A percentile compares a stretch with the other conserved stretches of the same genome.
These are phyloP conservation scores for Boletus vinaceobasis DNA, from an alignment of 768 basidiomycete genomes.

Conservation along the genomic window DNA sequence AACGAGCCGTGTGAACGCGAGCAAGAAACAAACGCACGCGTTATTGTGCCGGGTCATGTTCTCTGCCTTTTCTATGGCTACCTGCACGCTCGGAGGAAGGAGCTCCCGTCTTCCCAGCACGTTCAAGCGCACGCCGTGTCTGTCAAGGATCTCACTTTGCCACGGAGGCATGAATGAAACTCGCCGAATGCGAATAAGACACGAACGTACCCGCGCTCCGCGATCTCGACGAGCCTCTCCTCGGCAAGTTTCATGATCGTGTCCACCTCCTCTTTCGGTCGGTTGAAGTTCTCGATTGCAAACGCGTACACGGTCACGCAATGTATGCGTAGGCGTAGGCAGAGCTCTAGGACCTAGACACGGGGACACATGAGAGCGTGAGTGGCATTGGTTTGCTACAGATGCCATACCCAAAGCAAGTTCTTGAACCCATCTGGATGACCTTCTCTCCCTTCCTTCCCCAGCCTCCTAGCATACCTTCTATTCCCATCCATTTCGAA, in stretches of 20 bases:
- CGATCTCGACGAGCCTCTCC: conserved; percentile 73
- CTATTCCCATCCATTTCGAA: conserved; percentile 99
- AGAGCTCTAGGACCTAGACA: conserved; percentile 79
- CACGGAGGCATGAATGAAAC: not conserved
- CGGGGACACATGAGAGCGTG: not conserved
- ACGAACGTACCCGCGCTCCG: conserved; percentile 67
- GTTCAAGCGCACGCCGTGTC: conserved; percentile 81
- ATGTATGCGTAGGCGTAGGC: conserved; percentile 70
- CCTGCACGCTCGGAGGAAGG: conserved; percentile 74
- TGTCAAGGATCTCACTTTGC: conserved; percentile 72
- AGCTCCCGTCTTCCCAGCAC: conserved; percentile 73
- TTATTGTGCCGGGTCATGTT: conserved; percentile 70
- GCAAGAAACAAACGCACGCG: conserved; percentile 40
- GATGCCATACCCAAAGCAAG: conserved; percentile 68
- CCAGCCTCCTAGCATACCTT: conserved; percentile 73
- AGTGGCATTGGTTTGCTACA: not conserved
- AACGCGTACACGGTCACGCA: conserved; percentile 98
- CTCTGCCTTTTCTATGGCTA: conserved; percentile 69
- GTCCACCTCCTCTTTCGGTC: conserved; percentile 80
- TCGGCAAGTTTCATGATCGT: conserved; percentile 85
- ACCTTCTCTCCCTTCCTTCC: conserved; percentile 68
- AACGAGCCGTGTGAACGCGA: not conserved
- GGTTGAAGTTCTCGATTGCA: conserved; percentile 94
- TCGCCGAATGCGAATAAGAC: not conserved
- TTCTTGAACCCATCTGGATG: conserved; percentile 84